These are phyloP conservation scores for Circinella umbellata DNA, from an alignment of 371 early-diverging fungal genomes.

Conservation along the genomic window DNA sequence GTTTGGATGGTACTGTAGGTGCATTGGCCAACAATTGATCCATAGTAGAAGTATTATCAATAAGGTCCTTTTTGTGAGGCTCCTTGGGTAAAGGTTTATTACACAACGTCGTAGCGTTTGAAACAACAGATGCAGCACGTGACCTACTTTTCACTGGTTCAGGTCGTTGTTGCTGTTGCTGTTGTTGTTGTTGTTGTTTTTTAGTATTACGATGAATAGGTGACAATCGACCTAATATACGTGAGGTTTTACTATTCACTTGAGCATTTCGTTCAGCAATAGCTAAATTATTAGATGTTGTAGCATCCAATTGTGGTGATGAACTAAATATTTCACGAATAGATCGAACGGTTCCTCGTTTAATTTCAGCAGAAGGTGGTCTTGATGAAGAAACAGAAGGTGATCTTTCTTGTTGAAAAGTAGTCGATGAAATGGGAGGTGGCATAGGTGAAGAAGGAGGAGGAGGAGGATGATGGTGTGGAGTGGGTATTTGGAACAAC, in stretches of 20 bases:
- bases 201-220: not conserved
- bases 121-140: conserved; percentile 10
- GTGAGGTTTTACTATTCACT: conserved; percentile 3
- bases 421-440: not conserved
- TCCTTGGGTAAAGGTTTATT: conserved; percentile 13
- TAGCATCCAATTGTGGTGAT: conserved; percentile 8
- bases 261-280: conserved; percentile 15
- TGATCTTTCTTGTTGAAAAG: too few relatives aligned
- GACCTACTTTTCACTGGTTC: not conserved
- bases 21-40: not conserved
- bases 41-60: not conserved
- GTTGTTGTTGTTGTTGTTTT: conserved; percentile 1
- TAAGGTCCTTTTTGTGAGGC: not conserved
- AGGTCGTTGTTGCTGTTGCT: not conserved
- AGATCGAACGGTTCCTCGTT: conserved; percentile 43
- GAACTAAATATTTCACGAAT: conserved; percentile 36
- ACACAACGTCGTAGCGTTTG: conserved; percentile 7
- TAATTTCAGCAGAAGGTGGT: conserved; percentile 25
- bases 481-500: conserved; percentile 37
- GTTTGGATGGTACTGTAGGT: not conserved
- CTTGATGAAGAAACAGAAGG: not conserved
- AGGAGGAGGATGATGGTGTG: not conserved
- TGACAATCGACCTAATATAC: conserved; percentile 2
- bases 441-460: not conserved
- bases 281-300: conserved; percentile 6